Base-by-base conservation (phyloP, 140 eudicot genomes). In the Cichorium intybus region DNA sequence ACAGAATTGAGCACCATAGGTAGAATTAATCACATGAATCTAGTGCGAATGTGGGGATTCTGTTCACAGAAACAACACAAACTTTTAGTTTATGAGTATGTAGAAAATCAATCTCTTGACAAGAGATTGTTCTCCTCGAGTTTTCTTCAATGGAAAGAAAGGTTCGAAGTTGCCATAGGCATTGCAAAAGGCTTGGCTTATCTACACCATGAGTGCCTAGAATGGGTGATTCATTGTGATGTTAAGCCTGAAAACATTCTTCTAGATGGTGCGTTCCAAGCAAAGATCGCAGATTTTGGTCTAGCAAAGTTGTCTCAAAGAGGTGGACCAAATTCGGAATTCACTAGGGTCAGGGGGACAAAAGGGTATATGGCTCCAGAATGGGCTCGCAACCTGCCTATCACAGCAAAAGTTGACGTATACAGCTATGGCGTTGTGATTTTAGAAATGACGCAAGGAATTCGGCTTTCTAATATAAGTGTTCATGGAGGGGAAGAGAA, bases 231-330 rank as follows among this genome's bases (percentile, higher is more conserved):
- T 43, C 49, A 43, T 43, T 43, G 49, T 43, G 49, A 43, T 15
- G 64, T 54, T 23, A 68, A 68, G 62, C 73, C 73, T 1, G 73
- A 68, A 39, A 68, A 68, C 49, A 68, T 68, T 53, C 54, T 68
- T 52, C 24, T 68, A 7, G 73, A 55, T 20, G 28, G 31, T 1
- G 22, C 43, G n/a, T 68, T 54, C 21, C 55, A 68, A 26, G 29
- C 73, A 52, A 68, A 68, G 55, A 68, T 68, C 39, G 73, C 73
- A 6, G 73, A 68, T 54, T 68, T 68, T 54, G 73, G 73, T 22
- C 56, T 68, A 1, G 64, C 73, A 17, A 68, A 55, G 73, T 15
- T 68, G 17, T 0, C 49, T 43, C 49, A 43, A 1, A 43, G 49
- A 43, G 49, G 20, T 14, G 49, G 20, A 3, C 49, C 3, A 43